Percentiles rank a stretch among this genome's conserved stretches.
Evolutionary conservation across 768 basidiomycete genomes (phyloP).

Genomic region (Collybia sordida): DNA sequence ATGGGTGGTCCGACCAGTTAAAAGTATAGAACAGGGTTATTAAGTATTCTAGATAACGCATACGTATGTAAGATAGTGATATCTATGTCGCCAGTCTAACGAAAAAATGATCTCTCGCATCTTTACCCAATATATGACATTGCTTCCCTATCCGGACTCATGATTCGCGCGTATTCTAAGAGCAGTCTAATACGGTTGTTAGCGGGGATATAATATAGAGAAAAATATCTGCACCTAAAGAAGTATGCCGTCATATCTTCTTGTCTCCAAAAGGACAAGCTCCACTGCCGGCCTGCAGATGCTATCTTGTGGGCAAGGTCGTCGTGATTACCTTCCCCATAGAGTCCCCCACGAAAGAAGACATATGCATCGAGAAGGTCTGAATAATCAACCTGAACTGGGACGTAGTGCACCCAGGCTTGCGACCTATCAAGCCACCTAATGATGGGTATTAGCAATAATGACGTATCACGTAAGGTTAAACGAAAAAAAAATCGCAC

Average conservation of each 20-base stretch:
- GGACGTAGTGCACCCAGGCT: conserved; percentile 73
- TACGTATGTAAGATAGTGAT: no score
- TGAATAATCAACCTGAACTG: conserved; percentile 55
- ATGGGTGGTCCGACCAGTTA: no score
- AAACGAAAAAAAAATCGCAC: conserved; percentile 27
- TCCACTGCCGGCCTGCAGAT: conserved; percentile 49
- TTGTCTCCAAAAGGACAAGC: conserved; percentile 42
- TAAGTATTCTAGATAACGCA: no score
- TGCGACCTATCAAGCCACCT: conserved; percentile 55
- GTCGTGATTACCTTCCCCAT: conserved; percentile 54
- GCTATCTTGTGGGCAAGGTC: conserved; percentile 55
- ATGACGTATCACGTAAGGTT: not conserved
- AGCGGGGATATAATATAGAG: not conserved
- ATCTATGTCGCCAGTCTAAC: not conserved
- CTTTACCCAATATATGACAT: conserved; percentile 22
- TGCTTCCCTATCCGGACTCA: conserved; percentile 25
- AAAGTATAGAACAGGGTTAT: no score
- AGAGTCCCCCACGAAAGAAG: conserved; percentile 62
- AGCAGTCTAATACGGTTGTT: no score
- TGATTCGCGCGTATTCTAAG: conserved; percentile 27
- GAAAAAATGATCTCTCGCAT: not conserved
- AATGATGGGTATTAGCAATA: not conserved
- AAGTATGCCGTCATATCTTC: conserved; percentile 51
- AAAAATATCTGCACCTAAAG: conserved; percentile 39
- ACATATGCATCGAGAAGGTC: conserved; percentile 65